Evolutionary conservation across 495 filamentous ascomycete genomes (phyloP), one percentile per base, ranked within the genome.

Genomic region (Penicillium pancosmium): DNA sequence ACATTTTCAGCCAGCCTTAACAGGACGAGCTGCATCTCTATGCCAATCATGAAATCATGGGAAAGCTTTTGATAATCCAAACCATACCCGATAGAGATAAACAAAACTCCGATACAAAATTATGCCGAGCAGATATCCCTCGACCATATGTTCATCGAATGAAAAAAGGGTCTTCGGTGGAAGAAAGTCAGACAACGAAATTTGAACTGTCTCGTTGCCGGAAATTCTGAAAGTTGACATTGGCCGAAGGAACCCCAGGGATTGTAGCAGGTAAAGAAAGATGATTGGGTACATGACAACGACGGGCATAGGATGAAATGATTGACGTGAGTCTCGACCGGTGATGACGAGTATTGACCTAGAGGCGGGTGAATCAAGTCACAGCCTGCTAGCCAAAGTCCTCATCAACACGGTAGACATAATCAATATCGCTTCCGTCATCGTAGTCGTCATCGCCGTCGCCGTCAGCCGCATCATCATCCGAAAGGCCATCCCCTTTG

Each of bases 401-500:
- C 18, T 49, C 56, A 31, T 51, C 59, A 52, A 56, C 65, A 63
- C 50, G 59, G 25, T 23, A 46, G 53, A 48, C 33, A 41, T 60
- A 38, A 59, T 67, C 58, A 66, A 65, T 58, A 61, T 80, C 78
- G 16, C 80, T 78, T 50, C 83, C 82, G 51, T 80, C 82, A 4
- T 60, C 55, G 52, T 60, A 52, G 56, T 68, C 61, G 65, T 64
- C 61, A 58, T 80, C 61, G 65, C 65, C 61, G 58, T 80, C 56
- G 59, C 66, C 60, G 65, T 65, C 61, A 58, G 79, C 82, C 19
- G 81, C 80, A 21, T 80, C 82, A 47, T 82, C 78, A 23, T 78
- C 80, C 56, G 64, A 56, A 59, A 71, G 64, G 58, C 52, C 59
- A 62, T 81, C 80, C 49, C 80, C 78, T 61, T 78, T 78, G 47